These are phyloP conservation scores for Chaetoscypha palmicola DNA, from an alignment of 2,329 filamentous ascomycete genomes.

Conservation along the genomic window DNA sequence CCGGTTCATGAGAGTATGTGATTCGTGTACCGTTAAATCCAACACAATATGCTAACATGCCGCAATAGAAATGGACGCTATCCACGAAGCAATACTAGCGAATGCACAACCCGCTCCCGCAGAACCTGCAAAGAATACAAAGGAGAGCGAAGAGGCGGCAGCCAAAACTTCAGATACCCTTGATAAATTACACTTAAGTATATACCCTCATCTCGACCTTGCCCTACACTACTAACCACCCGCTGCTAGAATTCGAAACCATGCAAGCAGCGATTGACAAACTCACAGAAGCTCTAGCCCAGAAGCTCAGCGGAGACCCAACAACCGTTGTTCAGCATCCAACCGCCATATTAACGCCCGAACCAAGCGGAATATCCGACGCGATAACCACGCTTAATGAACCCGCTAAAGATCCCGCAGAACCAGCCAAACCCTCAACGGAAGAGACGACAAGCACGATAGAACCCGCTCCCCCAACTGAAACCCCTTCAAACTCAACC, in stretches of 20 bases:
- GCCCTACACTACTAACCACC: no score
- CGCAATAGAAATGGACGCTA: conserved; percentile 4
- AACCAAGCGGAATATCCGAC: background rate
- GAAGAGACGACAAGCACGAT: background rate
- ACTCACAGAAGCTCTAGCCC: conserved; percentile 3
- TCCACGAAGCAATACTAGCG: conserved; percentile 4
- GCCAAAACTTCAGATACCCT: background rate
- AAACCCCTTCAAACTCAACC: background rate
- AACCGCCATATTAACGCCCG: background rate
- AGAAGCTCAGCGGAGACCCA: background rate
- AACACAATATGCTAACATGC: no score
- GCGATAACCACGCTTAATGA: background rate
- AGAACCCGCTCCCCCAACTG: background rate
- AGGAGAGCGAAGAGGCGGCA: background rate
- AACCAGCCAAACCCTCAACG: background rate
- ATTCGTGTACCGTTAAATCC: no score
- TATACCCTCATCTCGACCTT: no score
- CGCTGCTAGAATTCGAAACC: conserved; percentile 7
- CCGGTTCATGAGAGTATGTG: conserved; percentile 6
- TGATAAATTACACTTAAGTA: conserved; percentile 6
- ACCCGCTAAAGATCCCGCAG: background rate
- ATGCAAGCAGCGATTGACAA: conserved; percentile 11
- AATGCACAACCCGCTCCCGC: background rate
- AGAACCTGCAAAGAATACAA: background rate
- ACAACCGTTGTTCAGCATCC: background rate